Evolutionary conservation across 1,284 basidiomycete genomes (phyloP), one percentile per base, ranked within the genome.

Genomic region (Boletus mariae): DNA sequence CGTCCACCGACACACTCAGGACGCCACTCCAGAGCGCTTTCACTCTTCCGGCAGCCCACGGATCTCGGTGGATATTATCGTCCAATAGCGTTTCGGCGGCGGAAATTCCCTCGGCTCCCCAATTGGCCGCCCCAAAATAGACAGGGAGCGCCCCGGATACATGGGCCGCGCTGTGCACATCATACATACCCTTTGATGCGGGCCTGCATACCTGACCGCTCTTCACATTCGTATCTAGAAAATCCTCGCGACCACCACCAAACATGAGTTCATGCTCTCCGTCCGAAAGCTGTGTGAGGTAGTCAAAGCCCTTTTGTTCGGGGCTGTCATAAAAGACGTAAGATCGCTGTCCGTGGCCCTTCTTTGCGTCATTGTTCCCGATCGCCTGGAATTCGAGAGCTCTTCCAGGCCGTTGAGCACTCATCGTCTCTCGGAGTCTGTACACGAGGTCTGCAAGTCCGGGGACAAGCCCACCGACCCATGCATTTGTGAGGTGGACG

Each of bases 401-500:
- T 17, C 45, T 58, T 31, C 59, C 80, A 71, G 32, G 86, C 75
- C 78, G 73, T 61, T 90, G 84, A 0, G 87, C 83, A 45, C 82
- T 80, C 80, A 89, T 87, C 52, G 78, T 79, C 9, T 79, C 85
- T 25, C 87, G 76, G 0, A 76, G 67, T 8, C 84, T 83, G 17
- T 84, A 65, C 51, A 75, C 83, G 65, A 77, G 84, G 67, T 67
- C 65, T 60, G 78, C 80, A 11, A 90, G 79, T 0, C 77, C 73
- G 0, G 85, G 82, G 28, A 90, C 70, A 20, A 92, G 82, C 60
- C 86, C 80, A 0, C 85, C 81, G 5, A 76, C 73, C 76, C 90
- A 91, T 34, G 77, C 89, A 65, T 93, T 93, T 2, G 89, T 92
- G 0, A 89, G 87, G 64, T 93, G 90, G 2, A 92, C 72, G 46